These are phyloP conservation scores for Apiospora rasikravindrae DNA, from an alignment of 2,329 filamentous ascomycete species.

Conservation along the genomic window DNA sequence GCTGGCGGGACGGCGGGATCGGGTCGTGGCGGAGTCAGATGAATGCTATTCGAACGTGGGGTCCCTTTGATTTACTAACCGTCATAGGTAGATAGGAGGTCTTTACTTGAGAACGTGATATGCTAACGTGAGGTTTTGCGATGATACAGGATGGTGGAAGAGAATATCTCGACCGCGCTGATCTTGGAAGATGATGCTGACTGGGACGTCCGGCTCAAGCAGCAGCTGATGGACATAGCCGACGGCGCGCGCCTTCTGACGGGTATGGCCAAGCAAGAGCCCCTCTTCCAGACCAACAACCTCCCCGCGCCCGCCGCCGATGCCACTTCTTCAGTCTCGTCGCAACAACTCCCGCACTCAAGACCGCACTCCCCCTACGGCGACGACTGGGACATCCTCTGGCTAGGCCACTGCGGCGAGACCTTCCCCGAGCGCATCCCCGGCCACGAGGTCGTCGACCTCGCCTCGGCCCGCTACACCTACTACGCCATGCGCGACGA, in stretches of 20 bases:
- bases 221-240: constrained; percentile 39
- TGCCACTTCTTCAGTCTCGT: not conserved
- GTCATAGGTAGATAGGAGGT: not conserved
- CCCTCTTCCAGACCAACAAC: constrained; percentile 1
- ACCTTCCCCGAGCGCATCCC: constrained; percentile 27
- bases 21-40: constrained; percentile 49
- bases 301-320: not conserved
- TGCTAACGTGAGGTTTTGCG: not conserved
- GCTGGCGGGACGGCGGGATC: constrained; percentile 39
- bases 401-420: constrained; percentile 45
- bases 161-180: constrained; percentile 41
- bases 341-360: not conserved
- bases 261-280: not conserved
- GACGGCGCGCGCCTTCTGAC: constrained; percentile 37
- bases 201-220: constrained; percentile 44
- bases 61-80: constrained; percentile 5
- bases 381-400: constrained; percentile 44
- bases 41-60: constrained; percentile 41
- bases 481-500: constrained; percentile 25
- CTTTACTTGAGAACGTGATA: not conserved
- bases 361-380: constrained; percentile 22
- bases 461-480: constrained; percentile 22
- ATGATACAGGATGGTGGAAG: constrained; percentile 38
- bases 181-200: constrained; percentile 48
- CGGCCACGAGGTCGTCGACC: constrained; percentile 24